Evolutionary conservation across 164 flowering plant species (phyloP).

Genomic region (Magnolia sinica): DNA sequence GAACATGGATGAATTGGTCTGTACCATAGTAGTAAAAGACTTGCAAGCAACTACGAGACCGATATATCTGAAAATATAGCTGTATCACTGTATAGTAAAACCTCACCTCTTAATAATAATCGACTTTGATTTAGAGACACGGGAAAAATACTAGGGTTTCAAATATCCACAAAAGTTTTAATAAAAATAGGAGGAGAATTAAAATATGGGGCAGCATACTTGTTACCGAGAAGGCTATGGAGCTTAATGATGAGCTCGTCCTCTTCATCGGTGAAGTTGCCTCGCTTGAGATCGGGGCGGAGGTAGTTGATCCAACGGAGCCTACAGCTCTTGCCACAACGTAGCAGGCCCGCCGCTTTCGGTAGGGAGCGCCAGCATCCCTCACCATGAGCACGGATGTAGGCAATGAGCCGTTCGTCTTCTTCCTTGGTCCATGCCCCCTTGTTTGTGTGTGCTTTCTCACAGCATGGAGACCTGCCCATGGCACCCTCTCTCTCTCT

Average conservation of each 20-base stretch:
- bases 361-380: slow-evolving; percentile 99
- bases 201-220: slow-evolving; percentile 29
- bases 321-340: slow-evolving; percentile 93
- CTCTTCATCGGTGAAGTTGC: slow-evolving; percentile 92
- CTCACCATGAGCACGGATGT: slow-evolving; percentile 86
- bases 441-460: slow-evolving; percentile 98
- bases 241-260: slow-evolving; percentile 94
- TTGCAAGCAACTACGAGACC: too few relatives aligned
- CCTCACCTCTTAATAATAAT: too few relatives aligned
- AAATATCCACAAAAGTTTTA: too few relatives aligned
- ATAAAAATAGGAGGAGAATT: background rate
- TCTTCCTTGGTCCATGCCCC: slow-evolving; percentile 99
- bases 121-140: too few relatives aligned
- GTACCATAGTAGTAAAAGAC: too few relatives aligned
- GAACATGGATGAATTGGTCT: too few relatives aligned
- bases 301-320: slow-evolving; percentile 97
- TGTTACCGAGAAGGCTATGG: slow-evolving; percentile 94
- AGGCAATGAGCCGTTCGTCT: slow-evolving; percentile 83
- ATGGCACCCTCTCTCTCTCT: slow-evolving; percentile 20
- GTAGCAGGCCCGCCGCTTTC: slow-evolving; percentile 92
- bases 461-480: slow-evolving; percentile 99
- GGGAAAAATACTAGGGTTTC: too few relatives aligned
- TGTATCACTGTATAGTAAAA: too few relatives aligned
- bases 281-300: slow-evolving; percentile 91
- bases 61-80: too few relatives aligned